Percentiles rank a stretch among this genome's conserved stretches.
Conservation (phyloP, 257 asterid genomes). For the Avicennia marina region DNA sequence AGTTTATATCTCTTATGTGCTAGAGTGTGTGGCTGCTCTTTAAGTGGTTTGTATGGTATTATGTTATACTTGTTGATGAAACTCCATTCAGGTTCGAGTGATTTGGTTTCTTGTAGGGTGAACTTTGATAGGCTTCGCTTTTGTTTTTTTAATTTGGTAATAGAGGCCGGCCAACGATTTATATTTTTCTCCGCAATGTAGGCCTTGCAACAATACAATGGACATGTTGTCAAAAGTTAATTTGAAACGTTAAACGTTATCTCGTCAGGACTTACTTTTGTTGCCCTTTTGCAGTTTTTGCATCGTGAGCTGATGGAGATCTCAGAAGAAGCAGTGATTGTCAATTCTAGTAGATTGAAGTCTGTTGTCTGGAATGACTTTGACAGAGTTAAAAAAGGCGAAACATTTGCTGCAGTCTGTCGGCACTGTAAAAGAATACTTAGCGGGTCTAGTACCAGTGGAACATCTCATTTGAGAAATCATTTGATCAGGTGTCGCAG, state of each 20-base stretch:
- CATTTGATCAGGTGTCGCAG: constrained; percentile 86
- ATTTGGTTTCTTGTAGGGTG: too few species aligned
- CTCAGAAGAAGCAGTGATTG: constrained; percentile 64
- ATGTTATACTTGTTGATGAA: too few species aligned
- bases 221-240: too few species aligned
- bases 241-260: too few species aligned
- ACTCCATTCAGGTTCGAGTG: too few species aligned
- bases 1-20: too few species aligned
- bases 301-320: constrained; percentile 45
- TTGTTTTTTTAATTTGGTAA: too few species aligned
- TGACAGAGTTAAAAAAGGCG: constrained; percentile 86
- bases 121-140: background rate
- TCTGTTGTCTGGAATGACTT: constrained; percentile 96
- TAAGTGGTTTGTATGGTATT: too few species aligned
- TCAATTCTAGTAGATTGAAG: constrained; percentile 77
- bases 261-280: background rate
- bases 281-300: constrained; percentile 18
- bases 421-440: constrained; percentile 87
- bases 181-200: too few species aligned
- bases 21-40: too few species aligned
- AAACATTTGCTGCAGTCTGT: constrained; percentile 71
- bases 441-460: constrained; percentile 94
- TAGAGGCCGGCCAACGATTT: too few species aligned
- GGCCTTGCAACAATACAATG: too few species aligned
- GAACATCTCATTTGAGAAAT: constrained; percentile 90